Conservation (phyloP, 331 rosid species). For the Quercus tomentella region DNA sequence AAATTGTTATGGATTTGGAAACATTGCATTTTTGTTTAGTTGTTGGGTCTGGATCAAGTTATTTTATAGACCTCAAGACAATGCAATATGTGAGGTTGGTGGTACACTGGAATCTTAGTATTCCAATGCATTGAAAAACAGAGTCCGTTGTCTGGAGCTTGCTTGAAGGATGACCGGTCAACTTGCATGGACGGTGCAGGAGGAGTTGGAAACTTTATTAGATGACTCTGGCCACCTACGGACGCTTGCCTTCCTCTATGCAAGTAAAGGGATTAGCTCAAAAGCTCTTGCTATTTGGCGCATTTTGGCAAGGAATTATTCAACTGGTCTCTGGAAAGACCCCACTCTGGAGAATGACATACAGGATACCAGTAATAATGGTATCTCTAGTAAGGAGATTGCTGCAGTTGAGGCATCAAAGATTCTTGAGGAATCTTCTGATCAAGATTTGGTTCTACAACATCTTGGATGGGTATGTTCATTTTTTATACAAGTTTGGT, state of each 20-base stretch:
- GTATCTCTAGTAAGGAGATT: slow-evolving; percentile 57
- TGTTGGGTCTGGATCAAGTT: slow-evolving; percentile 10
- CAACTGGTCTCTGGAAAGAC: slow-evolving; percentile 81
- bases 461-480: slow-evolving; percentile 94
- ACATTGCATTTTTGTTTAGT: neutral
- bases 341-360: slow-evolving; percentile 35
- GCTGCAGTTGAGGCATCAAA: slow-evolving; percentile 94
- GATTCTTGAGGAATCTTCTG: slow-evolving; percentile 90
- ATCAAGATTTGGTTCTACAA: slow-evolving; percentile 77
- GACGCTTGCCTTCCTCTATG: slow-evolving; percentile 90
- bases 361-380: slow-evolving; percentile 25
- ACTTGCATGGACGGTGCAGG: slow-evolving; percentile 71
- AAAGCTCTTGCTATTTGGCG: slow-evolving; percentile 92
- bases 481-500: slow-evolving; percentile 1
- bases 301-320: slow-evolving; percentile 77
- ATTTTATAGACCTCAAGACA: slow-evolving; percentile 28
- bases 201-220: slow-evolving; percentile 89
- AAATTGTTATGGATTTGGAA: neutral
- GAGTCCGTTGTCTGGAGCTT: slow-evolving; percentile 36
- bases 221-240: slow-evolving; percentile 92
- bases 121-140: slow-evolving; percentile 52
- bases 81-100: slow-evolving; percentile 30
- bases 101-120: slow-evolving; percentile 35
- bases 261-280: slow-evolving; percentile 92
- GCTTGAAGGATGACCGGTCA: slow-evolving; percentile 47